Base-by-base conservation (phyloP, 1,284 basidiomycete species). In the Apiotrichum siamense region DNA sequence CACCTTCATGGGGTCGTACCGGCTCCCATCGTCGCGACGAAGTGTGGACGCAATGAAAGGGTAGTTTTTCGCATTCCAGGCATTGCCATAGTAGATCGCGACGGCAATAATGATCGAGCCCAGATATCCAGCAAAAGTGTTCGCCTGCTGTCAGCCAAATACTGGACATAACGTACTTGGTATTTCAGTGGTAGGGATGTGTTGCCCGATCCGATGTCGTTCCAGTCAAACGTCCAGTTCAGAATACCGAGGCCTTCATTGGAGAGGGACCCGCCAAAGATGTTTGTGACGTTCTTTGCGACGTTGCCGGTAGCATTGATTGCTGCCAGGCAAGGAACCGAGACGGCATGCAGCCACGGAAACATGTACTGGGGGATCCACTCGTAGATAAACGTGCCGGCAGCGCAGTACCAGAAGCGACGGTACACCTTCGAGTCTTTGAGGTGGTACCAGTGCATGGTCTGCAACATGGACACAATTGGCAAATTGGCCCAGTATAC, bases 331-430 rank as follows among this genome's bases (percentile, higher is more conserved):
- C 55, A 77, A 65, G 52, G 54, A 32, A 71, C 59, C 12, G 63
- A 65, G 29, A 72, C 41, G 13, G 59, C 59, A 50, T 67, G 65
- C 37, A 70, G 54, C 44, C 51, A 58, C 3, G 70, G 67, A 21
- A 67, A 57, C 31, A 76, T 79, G 60, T 73, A 83, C 69, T 50
- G 54, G 2, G 82, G 81, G 2, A 84, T 46, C 41, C 65, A 24
- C 42, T 64, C 58, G 49, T 58, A 66, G 2, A 58, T 25, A 12
- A 53, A 50, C 51, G 63, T 54, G 15, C 43, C n/a, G n/a, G n/a
- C 54, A 6, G n/a, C 26, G 24, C 76, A n/a, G n/a, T 68, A 65
- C 81, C 83, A 83, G 70, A 85, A 85, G 7, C 80, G 66, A 55
- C 77, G 79, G n/a, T 83, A 64, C 18, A 79, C 78, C 64, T 82